A percentile compares a stretch with the other conserved stretches of the same genome.
These are phyloP conservation scores for Metschnikowia borealis DNA, from an alignment of 805 yeast genomes.

Conservation along the genomic window DNA sequence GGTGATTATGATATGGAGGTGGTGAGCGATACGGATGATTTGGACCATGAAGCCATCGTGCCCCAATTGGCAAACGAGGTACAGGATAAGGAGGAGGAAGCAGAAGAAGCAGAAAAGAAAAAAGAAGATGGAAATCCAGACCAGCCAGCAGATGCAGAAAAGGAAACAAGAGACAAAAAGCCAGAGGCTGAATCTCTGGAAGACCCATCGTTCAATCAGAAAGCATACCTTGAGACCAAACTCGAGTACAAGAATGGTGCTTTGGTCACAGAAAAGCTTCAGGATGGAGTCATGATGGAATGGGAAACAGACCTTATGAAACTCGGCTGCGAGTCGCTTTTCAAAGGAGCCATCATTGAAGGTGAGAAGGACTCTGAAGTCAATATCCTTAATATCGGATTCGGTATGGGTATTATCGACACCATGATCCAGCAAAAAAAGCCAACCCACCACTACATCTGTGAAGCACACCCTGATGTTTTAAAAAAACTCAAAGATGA, in stretches of 20 bases:
- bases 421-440: slow-evolving; percentile 48
- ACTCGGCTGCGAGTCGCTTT: slow-evolving; percentile 72
- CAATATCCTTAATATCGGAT: slow-evolving; percentile 78
- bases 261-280: slow-evolving; percentile 63
- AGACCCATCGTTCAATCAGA: slow-evolving; percentile 61
- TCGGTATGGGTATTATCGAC: slow-evolving; percentile 97
- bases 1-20: slow-evolving; percentile 62
- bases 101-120: slow-evolving; percentile 16
- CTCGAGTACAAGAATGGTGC: slow-evolving; percentile 67
- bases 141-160: neutral
- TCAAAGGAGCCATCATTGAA: slow-evolving; percentile 37
- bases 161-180: neutral
- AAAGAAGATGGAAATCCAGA: neutral
- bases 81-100: slow-evolving; percentile 14
- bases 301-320: slow-evolving; percentile 88
- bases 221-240: slow-evolving; percentile 59
- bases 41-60: slow-evolving; percentile 24
- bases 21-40: slow-evolving; percentile 36
- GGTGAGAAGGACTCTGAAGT: slow-evolving; percentile 34
- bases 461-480: slow-evolving; percentile 95
- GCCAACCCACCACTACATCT: slow-evolving; percentile 76
- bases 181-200: neutral
- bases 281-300: slow-evolving; percentile 96
- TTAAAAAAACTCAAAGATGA: slow-evolving; percentile 58
- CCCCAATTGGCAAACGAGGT: slow-evolving; percentile 5